Evolutionary conservation across 2,329 filamentous ascomycete species (phyloP).

Genomic region (Pseudocercospora crystallina): DNA sequence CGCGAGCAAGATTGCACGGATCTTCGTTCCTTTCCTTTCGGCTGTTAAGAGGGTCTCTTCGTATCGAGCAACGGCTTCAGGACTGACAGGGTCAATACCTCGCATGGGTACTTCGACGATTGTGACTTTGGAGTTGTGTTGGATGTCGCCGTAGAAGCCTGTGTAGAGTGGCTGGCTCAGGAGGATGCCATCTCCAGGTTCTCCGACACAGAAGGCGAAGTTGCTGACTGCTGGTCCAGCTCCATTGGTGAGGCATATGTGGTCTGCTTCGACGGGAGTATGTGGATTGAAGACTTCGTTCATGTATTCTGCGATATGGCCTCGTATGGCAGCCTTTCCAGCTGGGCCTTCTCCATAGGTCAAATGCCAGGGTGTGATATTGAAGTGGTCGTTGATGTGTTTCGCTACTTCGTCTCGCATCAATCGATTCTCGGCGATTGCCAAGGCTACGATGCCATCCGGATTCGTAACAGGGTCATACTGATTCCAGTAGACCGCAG

Average conservation of each 20-base stretch:
- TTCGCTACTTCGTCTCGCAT: slow-evolving; percentile 9
- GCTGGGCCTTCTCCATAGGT: slow-evolving; percentile 8
- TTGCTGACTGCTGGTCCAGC: slow-evolving; percentile 1
- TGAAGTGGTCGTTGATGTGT: slow-evolving; percentile 8
- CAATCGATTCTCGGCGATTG: slow-evolving; percentile 11
- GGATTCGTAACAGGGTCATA: slow-evolving; percentile 10
- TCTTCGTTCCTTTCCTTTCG: neutral
- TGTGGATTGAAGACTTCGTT: slow-evolving; percentile 6
- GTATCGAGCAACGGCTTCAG: slow-evolving; percentile 73
- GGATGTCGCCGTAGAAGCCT: slow-evolving; percentile 7
- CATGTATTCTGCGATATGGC: slow-evolving; percentile 1
- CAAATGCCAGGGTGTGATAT: slow-evolving; percentile 7
- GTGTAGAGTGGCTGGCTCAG: slow-evolving; percentile 10
- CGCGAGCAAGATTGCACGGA: slow-evolving; percentile 5
- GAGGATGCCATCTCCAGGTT: slow-evolving; percentile 11
- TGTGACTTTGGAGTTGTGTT: slow-evolving; percentile 1
- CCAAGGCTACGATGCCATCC: slow-evolving; percentile 8
- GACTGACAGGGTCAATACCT: slow-evolving; percentile 78
- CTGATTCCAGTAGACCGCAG: slow-evolving; percentile 3
- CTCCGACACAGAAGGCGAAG: slow-evolving; percentile 9
- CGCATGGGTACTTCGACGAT: neutral
- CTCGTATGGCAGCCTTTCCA: neutral
- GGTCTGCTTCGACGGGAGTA: neutral
- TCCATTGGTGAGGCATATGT: slow-evolving; percentile 5
- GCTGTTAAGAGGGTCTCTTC: slow-evolving; percentile 1